A percentile compares a stretch with the other conserved stretches of the same genome.
Evolutionary conservation across 2,329 filamentous ascomycete genomes (phyloP).

Genomic region (Magnaporthiopsis incrustans): DNA sequence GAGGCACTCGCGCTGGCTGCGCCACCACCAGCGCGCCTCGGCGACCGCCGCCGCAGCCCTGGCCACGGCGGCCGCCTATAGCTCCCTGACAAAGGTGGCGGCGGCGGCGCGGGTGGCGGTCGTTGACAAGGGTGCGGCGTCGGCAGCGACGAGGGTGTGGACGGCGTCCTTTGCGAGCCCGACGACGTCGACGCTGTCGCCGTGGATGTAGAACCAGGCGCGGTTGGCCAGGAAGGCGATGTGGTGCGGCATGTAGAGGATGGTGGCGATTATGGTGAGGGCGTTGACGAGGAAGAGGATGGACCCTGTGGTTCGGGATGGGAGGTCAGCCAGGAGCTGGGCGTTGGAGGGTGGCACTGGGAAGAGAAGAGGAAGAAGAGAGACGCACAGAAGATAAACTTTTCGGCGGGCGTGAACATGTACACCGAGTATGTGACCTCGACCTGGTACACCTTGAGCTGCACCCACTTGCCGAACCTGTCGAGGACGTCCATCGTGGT

Average conservation of each 20-base stretch:
- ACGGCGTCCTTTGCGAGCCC: slow-evolving; percentile 36
- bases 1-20: too few species aligned
- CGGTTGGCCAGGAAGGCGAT: slow-evolving; percentile 73
- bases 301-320: slow-evolving; percentile 52
- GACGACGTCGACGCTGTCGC: slow-evolving; percentile 56
- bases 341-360: too few species aligned
- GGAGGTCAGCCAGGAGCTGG: background rate
- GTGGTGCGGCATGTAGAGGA: slow-evolving; percentile 91
- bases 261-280: slow-evolving; percentile 77
- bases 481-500: slow-evolving; percentile 36
- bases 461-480: slow-evolving; percentile 71
- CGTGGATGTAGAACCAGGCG: slow-evolving; percentile 91
- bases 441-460: slow-evolving; percentile 95
- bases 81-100: slow-evolving; percentile 25
- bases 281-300: slow-evolving; percentile 84
- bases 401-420: slow-evolving; percentile 94
- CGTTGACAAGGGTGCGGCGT: slow-evolving; percentile 15
- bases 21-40: background rate
- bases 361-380: background rate
- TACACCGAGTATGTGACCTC: slow-evolving; percentile 95
- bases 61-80: slow-evolving; percentile 20
- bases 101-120: slow-evolving; percentile 19
- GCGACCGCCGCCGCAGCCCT: background rate
- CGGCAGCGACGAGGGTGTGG: slow-evolving; percentile 29
- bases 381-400: slow-evolving; percentile 87